Percentiles rank a stretch among this genome's conserved stretches.
Conservation (phyloP, 371 early-diverging fungal species). For the Apophysomyces sp. region DNA sequence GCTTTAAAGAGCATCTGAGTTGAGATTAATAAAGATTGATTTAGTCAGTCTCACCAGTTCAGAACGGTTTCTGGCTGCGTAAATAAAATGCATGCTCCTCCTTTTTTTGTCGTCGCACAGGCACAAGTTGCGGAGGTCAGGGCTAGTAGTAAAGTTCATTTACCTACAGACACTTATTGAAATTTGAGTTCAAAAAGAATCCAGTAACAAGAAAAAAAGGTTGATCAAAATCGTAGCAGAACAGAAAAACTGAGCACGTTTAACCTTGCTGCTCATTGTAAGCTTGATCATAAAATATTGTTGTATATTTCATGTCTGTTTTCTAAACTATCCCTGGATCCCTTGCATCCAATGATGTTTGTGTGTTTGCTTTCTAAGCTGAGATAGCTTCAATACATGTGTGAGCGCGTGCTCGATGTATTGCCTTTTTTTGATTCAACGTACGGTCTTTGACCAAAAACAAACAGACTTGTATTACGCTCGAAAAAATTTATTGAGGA, state of each 20-base stretch:
- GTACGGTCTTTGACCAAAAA: not conserved
- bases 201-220: not conserved
- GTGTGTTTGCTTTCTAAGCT: no score
- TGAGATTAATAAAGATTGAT: no score
- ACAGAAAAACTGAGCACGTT: no score
- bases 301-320: no score
- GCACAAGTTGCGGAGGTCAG: not conserved
- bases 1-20: no score
- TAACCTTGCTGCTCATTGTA: not conserved
- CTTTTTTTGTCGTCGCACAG: not conserved
- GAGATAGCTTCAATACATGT: no score
- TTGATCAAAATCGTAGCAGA: not conserved
- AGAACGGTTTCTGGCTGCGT: not conserved
- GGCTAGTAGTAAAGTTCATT: not conserved
- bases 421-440: no score
- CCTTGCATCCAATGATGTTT: no score
- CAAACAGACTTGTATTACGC: not conserved
- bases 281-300: not conserved
- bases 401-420: no score
- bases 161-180: not conserved
- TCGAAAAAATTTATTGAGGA: not conserved
- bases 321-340: no score
- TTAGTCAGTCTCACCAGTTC: no score
- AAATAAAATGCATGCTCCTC: not conserved
- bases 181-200: not conserved